Evolutionary conservation across 2,329 filamentous ascomycete species (phyloP).

Genomic region (Seiridium unicorne): DNA sequence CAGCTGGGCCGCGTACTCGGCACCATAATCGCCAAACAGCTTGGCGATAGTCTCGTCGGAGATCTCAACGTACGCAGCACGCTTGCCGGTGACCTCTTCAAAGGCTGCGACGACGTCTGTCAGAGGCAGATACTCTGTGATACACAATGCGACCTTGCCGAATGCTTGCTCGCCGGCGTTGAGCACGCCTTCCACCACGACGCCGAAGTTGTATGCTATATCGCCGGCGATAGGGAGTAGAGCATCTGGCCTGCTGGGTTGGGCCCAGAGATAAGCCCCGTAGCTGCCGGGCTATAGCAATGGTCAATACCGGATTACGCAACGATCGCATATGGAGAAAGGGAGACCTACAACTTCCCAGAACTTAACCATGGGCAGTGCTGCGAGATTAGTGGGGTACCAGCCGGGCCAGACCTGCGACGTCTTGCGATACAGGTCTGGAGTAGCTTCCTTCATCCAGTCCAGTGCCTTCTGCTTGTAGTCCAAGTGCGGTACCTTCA

Average conservation of each 20-base stretch:
- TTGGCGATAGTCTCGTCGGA: slow-evolving; percentile 2
- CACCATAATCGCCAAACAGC: slow-evolving; percentile 11
- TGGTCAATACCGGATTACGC: not conserved
- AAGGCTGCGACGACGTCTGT: not conserved
- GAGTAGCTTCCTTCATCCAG: slow-evolving; percentile 13
- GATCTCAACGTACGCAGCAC: slow-evolving; percentile 6
- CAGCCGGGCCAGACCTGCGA: slow-evolving; percentile 19
- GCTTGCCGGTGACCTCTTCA: slow-evolving; percentile 5
- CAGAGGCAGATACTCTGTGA: slow-evolving; percentile 9
- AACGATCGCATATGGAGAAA: not conserved
- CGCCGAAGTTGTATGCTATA: slow-evolving; percentile 6
- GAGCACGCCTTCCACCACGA: slow-evolving; percentile 10
- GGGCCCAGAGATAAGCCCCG: slow-evolving; percentile 4
- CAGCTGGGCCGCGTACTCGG: slow-evolving; percentile 9
- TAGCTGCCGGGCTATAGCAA: not conserved
- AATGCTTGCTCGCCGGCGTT: slow-evolving; percentile 3
- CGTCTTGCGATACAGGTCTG: slow-evolving; percentile 14
- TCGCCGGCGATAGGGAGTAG: slow-evolving; percentile 11
- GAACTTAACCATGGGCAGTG: not conserved
- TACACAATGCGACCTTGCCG: slow-evolving; percentile 8
- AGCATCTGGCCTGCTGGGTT: slow-evolving; percentile 6
- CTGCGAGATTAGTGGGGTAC: slow-evolving; percentile 13
- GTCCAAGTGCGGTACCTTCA: slow-evolving; percentile 20
- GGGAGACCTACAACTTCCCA: not conserved
- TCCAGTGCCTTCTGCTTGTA: slow-evolving; percentile 16